Conservation (phyloP, 1,284 basidiomycete genomes). For the Pseudozyma flocculosa region DNA sequence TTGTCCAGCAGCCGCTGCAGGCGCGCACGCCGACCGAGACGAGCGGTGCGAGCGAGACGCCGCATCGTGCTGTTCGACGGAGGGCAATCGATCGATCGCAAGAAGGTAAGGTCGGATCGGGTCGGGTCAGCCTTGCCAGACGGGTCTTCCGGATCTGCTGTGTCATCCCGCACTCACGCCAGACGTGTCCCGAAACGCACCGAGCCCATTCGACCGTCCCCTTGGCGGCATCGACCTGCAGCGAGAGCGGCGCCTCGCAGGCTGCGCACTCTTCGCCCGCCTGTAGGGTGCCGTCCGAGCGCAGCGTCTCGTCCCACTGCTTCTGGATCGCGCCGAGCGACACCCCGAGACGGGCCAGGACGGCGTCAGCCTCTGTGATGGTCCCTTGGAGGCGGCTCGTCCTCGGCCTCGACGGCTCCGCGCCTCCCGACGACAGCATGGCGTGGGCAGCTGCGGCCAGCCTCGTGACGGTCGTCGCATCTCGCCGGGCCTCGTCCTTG, state of each 20-base stretch:
- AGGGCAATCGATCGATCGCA: too few relatives aligned
- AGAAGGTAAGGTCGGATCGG: too few relatives aligned
- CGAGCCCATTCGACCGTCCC: constrained; percentile 17
- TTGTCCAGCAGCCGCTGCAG: constrained; percentile 26
- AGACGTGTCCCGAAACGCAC: constrained; percentile 23
- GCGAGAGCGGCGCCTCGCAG: constrained; percentile 12
- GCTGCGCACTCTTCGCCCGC: constrained; percentile 22
- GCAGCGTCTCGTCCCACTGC: background rate
- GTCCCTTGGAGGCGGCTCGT: background rate
- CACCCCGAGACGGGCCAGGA: background rate
- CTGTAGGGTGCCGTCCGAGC: background rate
- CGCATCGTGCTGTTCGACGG: constrained; percentile 22
- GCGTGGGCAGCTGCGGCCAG: background rate
- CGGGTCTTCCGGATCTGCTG: too few relatives aligned
- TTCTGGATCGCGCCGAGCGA: background rate
- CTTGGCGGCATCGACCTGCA: constrained; percentile 4
- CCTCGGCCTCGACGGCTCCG: background rate
- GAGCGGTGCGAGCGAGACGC: constrained; percentile 22
- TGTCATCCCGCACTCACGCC: constrained; percentile 30
- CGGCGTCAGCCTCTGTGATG: background rate
- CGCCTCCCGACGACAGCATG: background rate
- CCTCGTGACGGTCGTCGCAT: background rate
- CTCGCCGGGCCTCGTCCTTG: background rate
- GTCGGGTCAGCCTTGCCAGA: too few relatives aligned
- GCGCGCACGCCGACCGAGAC: constrained; percentile 18